Evolutionary conservation across 2,329 filamentous ascomycete species (phyloP).

Genomic region (Fusarium sp.): DNA sequence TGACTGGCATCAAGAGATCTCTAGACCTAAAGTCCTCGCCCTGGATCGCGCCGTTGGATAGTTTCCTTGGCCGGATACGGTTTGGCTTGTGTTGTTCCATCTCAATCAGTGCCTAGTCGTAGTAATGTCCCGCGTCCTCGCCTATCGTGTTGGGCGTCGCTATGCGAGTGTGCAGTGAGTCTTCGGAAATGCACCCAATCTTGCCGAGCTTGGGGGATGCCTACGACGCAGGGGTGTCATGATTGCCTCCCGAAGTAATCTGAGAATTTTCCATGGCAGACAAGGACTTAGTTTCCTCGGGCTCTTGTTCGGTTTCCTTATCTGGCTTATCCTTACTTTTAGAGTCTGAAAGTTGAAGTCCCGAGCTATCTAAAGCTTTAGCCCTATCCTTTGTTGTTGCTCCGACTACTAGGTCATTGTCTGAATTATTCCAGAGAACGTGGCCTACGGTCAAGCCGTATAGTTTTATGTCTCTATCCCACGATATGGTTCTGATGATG

Average conservation of each 20-base stretch:
- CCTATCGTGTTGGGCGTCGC: not conserved
- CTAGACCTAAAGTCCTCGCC: not conserved
- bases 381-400: not conserved
- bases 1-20: not conserved
- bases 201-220: rapidly evolving
- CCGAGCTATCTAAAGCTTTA: not conserved
- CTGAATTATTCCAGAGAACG: not conserved
- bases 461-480: not conserved
- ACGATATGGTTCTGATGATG: not conserved
- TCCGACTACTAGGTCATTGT: not conserved
- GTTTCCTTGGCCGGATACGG: not conserved
- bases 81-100: not conserved
- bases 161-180: not conserved
- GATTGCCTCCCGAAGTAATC: not conserved
- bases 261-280: not conserved
- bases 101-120: not conserved
- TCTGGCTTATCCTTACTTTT: not conserved
- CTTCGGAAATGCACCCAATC: not conserved
- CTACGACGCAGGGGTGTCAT: not conserved
- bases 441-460: not conserved
- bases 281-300: not conserved
- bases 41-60: not conserved
- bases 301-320: rapidly evolving
- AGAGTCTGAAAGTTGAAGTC: not conserved
- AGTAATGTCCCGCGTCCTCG: not conserved